Evolutionary conservation across 2,329 filamentous ascomycete species (phyloP).

Genomic region (Verticillium zaregamsianum): DNA sequence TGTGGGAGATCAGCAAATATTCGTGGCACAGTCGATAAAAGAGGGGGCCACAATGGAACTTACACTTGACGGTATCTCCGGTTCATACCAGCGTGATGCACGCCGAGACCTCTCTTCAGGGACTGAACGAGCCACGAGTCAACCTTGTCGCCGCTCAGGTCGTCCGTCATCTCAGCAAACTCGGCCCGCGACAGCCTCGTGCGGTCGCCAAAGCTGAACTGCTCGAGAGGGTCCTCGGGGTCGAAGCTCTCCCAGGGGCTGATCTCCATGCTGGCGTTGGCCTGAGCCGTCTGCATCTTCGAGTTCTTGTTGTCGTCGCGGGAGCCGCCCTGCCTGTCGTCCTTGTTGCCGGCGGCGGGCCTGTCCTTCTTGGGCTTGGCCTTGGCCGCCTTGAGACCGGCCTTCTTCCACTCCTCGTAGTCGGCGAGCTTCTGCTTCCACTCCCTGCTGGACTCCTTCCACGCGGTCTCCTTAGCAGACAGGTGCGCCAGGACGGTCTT

Average conservation of each 20-base stretch:
- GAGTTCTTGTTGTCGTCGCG: conserved; percentile 26
- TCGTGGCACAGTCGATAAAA: not conserved
- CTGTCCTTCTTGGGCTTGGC: conserved; percentile 20
- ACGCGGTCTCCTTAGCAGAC: conserved; percentile 42
- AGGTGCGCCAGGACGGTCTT: conserved; percentile 47
- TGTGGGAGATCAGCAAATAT: conserved; percentile 11
- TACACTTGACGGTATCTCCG: conserved; percentile 66
- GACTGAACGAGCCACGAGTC: conserved; percentile 52
- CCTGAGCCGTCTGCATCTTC: conserved; percentile 53
- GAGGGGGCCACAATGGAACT: conserved; percentile 16
- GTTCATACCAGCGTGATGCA: conserved; percentile 80
- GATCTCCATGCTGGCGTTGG: conserved; percentile 49
- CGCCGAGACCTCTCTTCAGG: conserved; percentile 64
- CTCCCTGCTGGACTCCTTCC: conserved; percentile 36
- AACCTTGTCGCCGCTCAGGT: conserved; percentile 48
- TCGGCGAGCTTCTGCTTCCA: conserved; percentile 59
- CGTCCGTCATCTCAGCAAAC: conserved; percentile 47
- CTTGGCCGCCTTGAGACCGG: conserved; percentile 31
- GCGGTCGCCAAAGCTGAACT: conserved; percentile 63
- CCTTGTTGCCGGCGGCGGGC: not conserved
- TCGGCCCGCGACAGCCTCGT: conserved; percentile 56
- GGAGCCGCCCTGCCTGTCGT: conserved; percentile 22
- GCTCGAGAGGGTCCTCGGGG: conserved; percentile 56
- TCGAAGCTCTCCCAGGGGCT: conserved; percentile 63
- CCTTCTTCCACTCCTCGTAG: conserved; percentile 54